These are phyloP conservation scores for Wallacemonas rigidus DNA, from an alignment of 208 protist species.

Conservation along the genomic window DNA sequence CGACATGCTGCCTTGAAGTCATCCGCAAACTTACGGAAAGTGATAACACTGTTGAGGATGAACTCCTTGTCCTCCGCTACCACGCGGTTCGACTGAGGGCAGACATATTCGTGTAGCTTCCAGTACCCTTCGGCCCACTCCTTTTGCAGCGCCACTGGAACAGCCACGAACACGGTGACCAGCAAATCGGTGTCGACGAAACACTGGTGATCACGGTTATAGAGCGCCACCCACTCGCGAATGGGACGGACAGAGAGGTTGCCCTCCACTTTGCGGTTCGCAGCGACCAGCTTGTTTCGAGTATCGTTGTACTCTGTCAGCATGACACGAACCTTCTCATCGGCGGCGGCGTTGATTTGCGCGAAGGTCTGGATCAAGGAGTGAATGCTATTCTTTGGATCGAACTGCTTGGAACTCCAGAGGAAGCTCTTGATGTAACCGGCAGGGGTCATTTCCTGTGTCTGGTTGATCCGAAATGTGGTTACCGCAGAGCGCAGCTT, in stretches of 20 bases:
- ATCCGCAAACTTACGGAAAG: conserved; percentile 85
- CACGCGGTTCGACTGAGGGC: conserved; percentile 79
- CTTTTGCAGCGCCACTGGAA: conserved; percentile 62
- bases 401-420: conserved; percentile 85
- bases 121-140: conserved; percentile 86
- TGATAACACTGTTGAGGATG: conserved; percentile 87
- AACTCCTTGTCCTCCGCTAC: conserved; percentile 90
- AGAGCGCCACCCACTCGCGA: conserved; percentile 70
- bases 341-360: conserved; percentile 61
- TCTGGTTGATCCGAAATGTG: conserved; percentile 83
- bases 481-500: conserved; percentile 77
- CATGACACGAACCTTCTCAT: conserved; percentile 81
- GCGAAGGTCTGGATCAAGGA: conserved; percentile 75
- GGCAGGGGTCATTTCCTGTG: conserved; percentile 84
- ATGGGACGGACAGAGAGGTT: conserved; percentile 86
- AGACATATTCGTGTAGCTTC: conserved; percentile 84
- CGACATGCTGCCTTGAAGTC: conserved; percentile 82
- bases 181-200: conserved; percentile 88
- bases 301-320: conserved; percentile 88
- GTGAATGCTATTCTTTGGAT: conserved; percentile 79
- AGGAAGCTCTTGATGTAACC: conserved; percentile 87
- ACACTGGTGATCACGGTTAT: conserved; percentile 64
- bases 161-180: conserved; percentile 84
- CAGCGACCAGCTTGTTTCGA: conserved; percentile 69
- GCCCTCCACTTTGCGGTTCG: conserved; percentile 69